phyloP scores from a whole-genome alignment of 805 yeast species.

The Wickerhamiella sorbophila region DNA sequence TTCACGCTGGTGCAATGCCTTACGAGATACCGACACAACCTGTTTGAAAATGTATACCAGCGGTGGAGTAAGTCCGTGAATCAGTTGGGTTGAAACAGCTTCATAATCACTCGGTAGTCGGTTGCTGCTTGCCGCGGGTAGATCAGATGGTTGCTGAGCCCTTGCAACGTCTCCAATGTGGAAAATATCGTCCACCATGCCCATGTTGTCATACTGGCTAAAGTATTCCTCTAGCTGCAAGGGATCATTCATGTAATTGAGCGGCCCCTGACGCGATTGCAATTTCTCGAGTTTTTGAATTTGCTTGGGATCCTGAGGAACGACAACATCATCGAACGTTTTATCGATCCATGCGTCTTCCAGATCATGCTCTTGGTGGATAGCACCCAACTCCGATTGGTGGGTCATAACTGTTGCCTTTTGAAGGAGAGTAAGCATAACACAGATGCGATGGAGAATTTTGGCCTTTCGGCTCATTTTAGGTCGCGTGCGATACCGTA shows the following conservation, averaged over 20 bases:
- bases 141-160: neutral
- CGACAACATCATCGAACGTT: slow-evolving; percentile 17
- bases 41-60: slow-evolving; percentile 58
- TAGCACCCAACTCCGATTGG: slow-evolving; percentile 5
- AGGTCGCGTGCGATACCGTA: slow-evolving; percentile 51
- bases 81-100: slow-evolving; percentile 49
- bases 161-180: neutral
- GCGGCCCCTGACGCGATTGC: slow-evolving; percentile 9
- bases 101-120: slow-evolving; percentile 7
- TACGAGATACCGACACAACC: slow-evolving; percentile 50
- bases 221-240: slow-evolving; percentile 18
- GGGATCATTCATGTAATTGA: slow-evolving; percentile 17
- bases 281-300: slow-evolving; percentile 7
- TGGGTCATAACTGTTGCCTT: slow-evolving; percentile 47
- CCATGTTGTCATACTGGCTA: slow-evolving; percentile 10
- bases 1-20: slow-evolving; percentile 37
- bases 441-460: slow-evolving; percentile 62
- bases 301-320: slow-evolving; percentile 4
- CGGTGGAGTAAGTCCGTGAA: slow-evolving; percentile 77
- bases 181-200: neutral
- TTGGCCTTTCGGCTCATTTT: slow-evolving; percentile 62
- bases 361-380: neutral
- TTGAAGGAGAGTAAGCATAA: slow-evolving; percentile 59
- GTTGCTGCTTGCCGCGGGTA: neutral
- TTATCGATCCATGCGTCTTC: slow-evolving; percentile 18